phyloP scores from a whole-genome alignment of 139 green algal genomes.

The Chlorella sp. region DNA sequence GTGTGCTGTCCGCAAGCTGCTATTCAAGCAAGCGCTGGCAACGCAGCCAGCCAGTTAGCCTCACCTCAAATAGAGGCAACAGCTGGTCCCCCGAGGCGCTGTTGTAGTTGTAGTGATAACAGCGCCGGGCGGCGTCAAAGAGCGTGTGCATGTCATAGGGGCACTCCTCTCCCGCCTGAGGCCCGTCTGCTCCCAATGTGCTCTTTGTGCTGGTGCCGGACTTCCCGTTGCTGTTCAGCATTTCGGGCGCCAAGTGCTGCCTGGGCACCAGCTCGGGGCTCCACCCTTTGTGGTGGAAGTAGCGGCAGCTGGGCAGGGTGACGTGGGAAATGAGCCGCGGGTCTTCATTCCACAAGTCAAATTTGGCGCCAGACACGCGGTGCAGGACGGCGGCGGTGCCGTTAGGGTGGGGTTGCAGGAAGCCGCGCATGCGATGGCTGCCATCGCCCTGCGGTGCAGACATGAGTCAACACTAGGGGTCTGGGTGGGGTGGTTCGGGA shows the following conservation, averaged over 20 bases:
- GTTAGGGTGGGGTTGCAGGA: slow-evolving; percentile 42
- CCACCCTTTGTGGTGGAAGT: neutral
- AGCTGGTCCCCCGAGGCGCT: neutral
- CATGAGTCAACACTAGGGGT: neutral
- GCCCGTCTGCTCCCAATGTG: neutral
- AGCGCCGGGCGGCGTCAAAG: neutral
- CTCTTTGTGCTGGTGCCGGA: neutral
- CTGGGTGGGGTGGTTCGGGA: neutral
- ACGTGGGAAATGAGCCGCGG: neutral
- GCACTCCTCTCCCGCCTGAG: neutral
- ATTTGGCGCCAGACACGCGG: slow-evolving; percentile 20
- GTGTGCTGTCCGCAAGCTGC: no score
- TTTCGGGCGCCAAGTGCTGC: neutral
- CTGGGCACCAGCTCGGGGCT: neutral
- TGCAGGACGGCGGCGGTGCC: slow-evolving; percentile 31
- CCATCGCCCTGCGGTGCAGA: neutral
- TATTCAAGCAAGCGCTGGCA: neutral
- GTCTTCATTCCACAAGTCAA: neutral
- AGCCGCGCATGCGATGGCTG: slow-evolving; percentile 3
- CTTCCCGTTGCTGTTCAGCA: neutral
- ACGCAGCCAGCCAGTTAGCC: neutral
- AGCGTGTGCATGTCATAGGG: neutral
- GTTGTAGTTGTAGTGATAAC: neutral
- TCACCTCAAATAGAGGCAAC: slow-evolving; percentile 13
- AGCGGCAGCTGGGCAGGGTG: neutral